phyloP scores from a whole-genome alignment of 129 eudicot species.

The Smallanthus sonchifolius region DNA sequence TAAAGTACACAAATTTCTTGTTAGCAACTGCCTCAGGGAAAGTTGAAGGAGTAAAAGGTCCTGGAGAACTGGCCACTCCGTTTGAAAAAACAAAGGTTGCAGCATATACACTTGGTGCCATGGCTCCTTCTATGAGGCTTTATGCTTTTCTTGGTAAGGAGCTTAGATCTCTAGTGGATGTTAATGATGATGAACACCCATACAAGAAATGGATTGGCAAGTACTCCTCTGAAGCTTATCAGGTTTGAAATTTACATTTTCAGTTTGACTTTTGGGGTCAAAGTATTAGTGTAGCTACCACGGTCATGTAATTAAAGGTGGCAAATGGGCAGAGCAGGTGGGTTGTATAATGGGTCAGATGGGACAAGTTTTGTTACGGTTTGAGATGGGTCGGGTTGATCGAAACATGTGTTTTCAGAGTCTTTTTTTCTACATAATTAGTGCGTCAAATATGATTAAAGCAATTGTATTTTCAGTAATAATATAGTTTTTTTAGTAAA shows the following conservation, averaged over 20 bases:
- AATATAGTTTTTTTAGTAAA: background rate
- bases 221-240: conserved; percentile 48
- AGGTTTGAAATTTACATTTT: conserved; percentile 19
- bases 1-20: conserved; percentile 66
- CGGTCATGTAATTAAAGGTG: background rate
- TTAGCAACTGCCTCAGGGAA: conserved; percentile 91
- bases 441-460: no score
- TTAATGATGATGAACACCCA: conserved; percentile 42
- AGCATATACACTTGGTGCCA: conserved; percentile 83
- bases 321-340: background rate
- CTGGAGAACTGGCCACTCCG: conserved; percentile 78
- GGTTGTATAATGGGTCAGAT: background rate
- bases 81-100: conserved; percentile 87
- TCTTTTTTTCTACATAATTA: no score
- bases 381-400: background rate
- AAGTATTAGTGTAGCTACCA: background rate
- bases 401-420: no score
- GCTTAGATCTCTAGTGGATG: conserved; percentile 28
- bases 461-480: background rate
- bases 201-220: conserved; percentile 71
- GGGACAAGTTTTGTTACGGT: background rate
- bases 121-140: conserved; percentile 81
- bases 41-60: conserved; percentile 83
- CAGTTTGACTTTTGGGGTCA: background rate
- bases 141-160: conserved; percentile 72